Base-by-base conservation (phyloP, 2,329 filamentous ascomycete genomes). In the Sporothrix dimorphospora region DNA sequence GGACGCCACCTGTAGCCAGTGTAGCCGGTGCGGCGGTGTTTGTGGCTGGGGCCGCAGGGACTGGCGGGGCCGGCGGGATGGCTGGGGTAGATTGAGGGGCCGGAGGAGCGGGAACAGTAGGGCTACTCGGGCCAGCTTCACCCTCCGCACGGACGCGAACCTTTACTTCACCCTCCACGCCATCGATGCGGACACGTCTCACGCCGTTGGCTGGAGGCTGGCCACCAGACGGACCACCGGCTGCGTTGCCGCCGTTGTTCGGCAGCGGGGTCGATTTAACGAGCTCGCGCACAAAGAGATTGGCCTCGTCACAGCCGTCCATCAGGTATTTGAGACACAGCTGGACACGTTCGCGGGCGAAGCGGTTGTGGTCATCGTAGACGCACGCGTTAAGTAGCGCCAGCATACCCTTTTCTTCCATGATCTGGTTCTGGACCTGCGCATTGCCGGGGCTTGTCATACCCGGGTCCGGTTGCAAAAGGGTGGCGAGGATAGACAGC, bases 281-380 rank as follows among this genome's bases (percentile, higher is more conserved):
- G 7, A 93, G 85, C 68, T 90, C 88, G 71, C 90, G 86, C 69
- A 94, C 89, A 76, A 92, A 91, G 42, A 88, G 86, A 74, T 92
- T 91, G 19, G 92, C 93, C 72, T 90, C 90, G 42, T 90, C 87
- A 73, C 90, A 93, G 14, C 91, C 91, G 76, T 93, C 91, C 82
- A 93, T 88, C 6, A 92, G 84, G 87, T 90, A 97, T 79, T 95
- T 94, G n/a, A 97, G 86, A 76, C 92, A 94, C 79, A 97, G 90
- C 67, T 94, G 93, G 2, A 94, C 93, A 75, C 94, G 92, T 80
- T 98, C 95, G 77, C 95, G 93, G 75, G 97, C 94, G 79, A 95
- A 98, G 0, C 94, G 94, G 78, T 98, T 98, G 81, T 97, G 90
- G 76, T 95, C 94, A 79, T 98, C 95, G 79, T 96, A 96, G 42